Base-by-base conservation (phyloP, 805 yeast genomes). In the Hanseniaspora lindneri region DNA sequence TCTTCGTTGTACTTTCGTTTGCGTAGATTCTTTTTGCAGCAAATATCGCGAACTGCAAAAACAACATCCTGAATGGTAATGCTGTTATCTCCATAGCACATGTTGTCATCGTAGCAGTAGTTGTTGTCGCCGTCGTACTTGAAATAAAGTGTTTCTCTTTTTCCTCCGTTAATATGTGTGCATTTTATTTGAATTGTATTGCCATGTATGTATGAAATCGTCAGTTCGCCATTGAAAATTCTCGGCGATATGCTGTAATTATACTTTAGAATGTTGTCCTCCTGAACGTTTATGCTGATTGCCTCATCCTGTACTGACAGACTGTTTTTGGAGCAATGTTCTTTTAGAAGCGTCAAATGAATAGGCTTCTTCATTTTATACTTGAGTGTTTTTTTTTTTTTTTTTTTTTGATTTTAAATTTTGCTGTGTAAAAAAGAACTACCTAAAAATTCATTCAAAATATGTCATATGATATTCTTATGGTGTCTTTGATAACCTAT, bases 361-460 rank as follows among this genome's bases (percentile, higher is more conserved):
- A 44, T 25, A 19, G 39, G 40, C n/a, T 34, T 44, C 10, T 16
- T 32, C 48, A 44, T n/a, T n/a, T n/a, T n/a, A n/a, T n/a, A n/a
- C n/a, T n/a, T n/a, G n/a, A n/a, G n/a, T n/a, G n/a, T n/a, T n/a
- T n/a, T n/a, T n/a, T n/a, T n/a, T n/a, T n/a, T n/a, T n/a, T n/a
- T n/a, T 30, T 13, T 30, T n/a, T 30, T 30, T 30, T 30, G n/a
- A n/a, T n/a, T n/a, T n/a, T n/a, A n/a, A 13, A 27, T 27, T 27
- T 27, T 9, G 30, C 30, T 27, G 30, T 27, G 30, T 27, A 27
- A 13, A 27, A 13, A 13, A 27, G 13, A 27, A 27, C 30, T 27
- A 27, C 30, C 9, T 9, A 9, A 13, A 9, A 13, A 27, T 13
- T 27, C 11, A 27, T 27, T 9, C 9, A 27, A 9, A 27, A 9